Evolutionary conservation across 495 filamentous ascomycete species (phyloP), one percentile per base, ranked within the genome.

Genomic region (Clohesyomyces aquaticus): DNA sequence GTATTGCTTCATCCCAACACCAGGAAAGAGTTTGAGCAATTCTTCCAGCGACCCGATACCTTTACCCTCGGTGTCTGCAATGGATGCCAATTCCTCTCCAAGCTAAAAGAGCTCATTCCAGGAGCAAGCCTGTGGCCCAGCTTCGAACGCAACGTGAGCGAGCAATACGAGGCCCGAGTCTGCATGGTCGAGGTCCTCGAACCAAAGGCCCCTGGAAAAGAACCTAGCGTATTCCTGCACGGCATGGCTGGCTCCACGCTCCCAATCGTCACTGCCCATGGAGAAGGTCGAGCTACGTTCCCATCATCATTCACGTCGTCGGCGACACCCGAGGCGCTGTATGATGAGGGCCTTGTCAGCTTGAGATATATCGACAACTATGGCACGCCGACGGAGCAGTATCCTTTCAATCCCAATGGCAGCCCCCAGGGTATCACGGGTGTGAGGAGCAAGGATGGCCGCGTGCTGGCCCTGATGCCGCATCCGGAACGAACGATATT

Each of bases 41-140:
- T 98, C 85, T 98, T 98, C 76, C 83, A 87, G 71, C 84, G 95
- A 35, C 83, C 85, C 32, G 89, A 96, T 66, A 97, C 94, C 9
- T 98, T 98, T 76, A 84, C 90, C 8, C 82, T 98, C 0, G 94
- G 95, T 53, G 93, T 98, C 23, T 98, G 94, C 83, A 98, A 98
- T 74, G 94, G 94, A 48, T 97, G 94, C 68, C 94, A 98, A 76
- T 96, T 98, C 85, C 81, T 98, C 21, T 88, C 87, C 12, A 85
- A 88, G 18, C 81, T 98, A 16, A 90, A 88, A 72, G 85, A 87
- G 25, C 77, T 96, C 29, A 95, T 98, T 62, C 93, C 92, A 2
- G 94, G 95, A 22, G 85, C 93, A 4, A 78, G 85, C 53, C 75
- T 86, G 76, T 98, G 92, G 91, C 94, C 94, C 1, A 85, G 82